Conservation (phyloP, 768 basidiomycete genomes). For the Pleurotus giganteus region DNA sequence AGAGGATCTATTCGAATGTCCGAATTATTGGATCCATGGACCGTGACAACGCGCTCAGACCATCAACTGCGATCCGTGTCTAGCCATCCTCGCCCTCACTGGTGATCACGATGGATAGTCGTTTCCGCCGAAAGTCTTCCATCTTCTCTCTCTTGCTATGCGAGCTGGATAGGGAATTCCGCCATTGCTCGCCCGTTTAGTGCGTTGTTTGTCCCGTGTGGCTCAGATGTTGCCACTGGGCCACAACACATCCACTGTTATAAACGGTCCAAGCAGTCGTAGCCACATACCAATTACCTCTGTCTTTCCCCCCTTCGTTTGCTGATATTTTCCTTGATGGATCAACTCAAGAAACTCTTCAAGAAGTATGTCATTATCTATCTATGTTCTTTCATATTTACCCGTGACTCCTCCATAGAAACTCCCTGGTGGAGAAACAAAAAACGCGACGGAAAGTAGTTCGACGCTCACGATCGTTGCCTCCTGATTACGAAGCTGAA, state of each 20-base stretch:
- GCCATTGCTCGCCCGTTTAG: no score
- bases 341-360: conserved; percentile 6
- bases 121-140: no score
- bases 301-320: background rate
- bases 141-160: no score
- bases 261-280: background rate
- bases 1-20: no score
- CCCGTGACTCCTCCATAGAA: background rate
- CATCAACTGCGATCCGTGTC: no score
- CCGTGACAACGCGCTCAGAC: no score
- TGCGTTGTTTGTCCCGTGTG: no score
- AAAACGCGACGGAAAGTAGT: background rate
- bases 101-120: no score
- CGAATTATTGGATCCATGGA: no score
- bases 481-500: background rate
- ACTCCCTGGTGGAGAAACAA: conserved; percentile 2
- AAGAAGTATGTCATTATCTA: background rate
- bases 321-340: background rate
- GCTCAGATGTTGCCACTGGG: no score
- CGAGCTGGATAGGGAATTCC: no score
- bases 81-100: no score
- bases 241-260: background rate
- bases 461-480: conserved; percentile 5
- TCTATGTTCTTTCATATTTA: background rate
- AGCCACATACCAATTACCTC: background rate